phyloP scores from a whole-genome alignment of 2,329 filamentous ascomycete species.

The Knufia petricola region DNA sequence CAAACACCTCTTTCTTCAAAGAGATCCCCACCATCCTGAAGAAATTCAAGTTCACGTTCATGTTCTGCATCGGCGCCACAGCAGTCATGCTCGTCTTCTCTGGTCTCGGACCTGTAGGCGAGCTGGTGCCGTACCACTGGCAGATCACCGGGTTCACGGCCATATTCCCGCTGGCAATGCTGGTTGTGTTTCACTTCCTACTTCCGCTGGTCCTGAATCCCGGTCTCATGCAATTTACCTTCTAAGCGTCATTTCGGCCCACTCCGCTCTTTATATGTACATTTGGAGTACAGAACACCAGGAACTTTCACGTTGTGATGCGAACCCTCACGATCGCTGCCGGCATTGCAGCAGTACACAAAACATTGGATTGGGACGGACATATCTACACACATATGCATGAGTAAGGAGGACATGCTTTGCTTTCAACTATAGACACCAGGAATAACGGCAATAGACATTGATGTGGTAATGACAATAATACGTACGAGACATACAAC shows the following conservation, averaged over 20 bases:
- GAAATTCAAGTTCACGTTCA: constrained; percentile 57
- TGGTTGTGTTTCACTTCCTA: constrained; percentile 32
- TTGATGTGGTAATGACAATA: too few relatives aligned
- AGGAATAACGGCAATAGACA: too few relatives aligned
- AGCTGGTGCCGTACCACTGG: constrained; percentile 42
- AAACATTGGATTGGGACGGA: too few relatives aligned
- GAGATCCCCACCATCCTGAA: constrained; percentile 70
- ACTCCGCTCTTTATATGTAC: too few relatives aligned
- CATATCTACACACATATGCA: too few relatives aligned
- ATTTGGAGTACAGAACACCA: too few relatives aligned
- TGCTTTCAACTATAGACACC: too few relatives aligned
- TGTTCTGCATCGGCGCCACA: constrained; percentile 37
- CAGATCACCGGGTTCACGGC: constrained; percentile 49
- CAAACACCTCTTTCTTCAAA: constrained; percentile 71
- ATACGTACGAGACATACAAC: too few relatives aligned
- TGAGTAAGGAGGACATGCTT: too few relatives aligned
- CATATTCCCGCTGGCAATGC: constrained; percentile 48
- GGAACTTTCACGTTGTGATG: too few relatives aligned
- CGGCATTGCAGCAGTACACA: too few relatives aligned
- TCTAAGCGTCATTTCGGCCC: constrained; percentile 1
- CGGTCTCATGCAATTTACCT: constrained; percentile 26
- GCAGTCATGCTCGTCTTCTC: constrained; percentile 42
- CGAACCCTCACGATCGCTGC: too few relatives aligned
- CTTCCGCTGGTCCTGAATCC: constrained; percentile 26
- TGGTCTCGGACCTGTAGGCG: constrained; percentile 26